Base-by-base conservation (phyloP, 2,329 filamentous ascomycete species). In the Stemphylium vesicarium region DNA sequence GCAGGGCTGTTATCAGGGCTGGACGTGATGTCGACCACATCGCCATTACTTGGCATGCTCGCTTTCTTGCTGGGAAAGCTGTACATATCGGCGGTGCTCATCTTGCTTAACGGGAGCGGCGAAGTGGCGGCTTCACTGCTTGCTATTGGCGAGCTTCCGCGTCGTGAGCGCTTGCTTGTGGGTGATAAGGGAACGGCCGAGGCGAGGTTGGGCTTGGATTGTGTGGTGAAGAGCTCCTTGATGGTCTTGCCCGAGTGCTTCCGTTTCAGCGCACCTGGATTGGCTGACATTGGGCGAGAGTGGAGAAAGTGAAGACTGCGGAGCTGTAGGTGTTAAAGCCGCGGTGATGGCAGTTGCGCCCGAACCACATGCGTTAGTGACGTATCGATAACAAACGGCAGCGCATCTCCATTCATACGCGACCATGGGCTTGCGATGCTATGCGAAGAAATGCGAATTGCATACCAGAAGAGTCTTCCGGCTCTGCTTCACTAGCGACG, bases 1-100 rank as follows among this genome's bases (percentile, higher is more conserved):
- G 77, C 77, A 43, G 71, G 70, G 61, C 61, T 70, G 60, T 78
- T 81, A 57, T 78, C 77, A 41, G 71, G 71, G 62, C 71, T 74
- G 13, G 70, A 68, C 16, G 53, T 70, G 2, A 73, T 59, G 35
- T 73, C 66, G 8, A 74, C 60, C 8, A 70, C 57, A 7, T 72
- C 63, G 20, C 61, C 56, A 36, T 48, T 56, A 31, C 24, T 46
- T 2, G 60, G 13, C 15, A 63, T 45, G 31, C 54, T 59, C 20
- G 56, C 56, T 44, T 62, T 64, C 57, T 71, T 72, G 59, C 65
- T 72, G 8, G 69, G 65, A 50, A 75, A 75, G 45, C 68, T 66
- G 50, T 75, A 75, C 72, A 75, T 75, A 18, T 70, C 68, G 26
- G 66, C 62, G 18, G 69, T 67, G 49, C 69, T 70, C 70, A 71